Conservation (phyloP, 1,284 basidiomycete species). For the Trichosporon ovoides region DNA sequence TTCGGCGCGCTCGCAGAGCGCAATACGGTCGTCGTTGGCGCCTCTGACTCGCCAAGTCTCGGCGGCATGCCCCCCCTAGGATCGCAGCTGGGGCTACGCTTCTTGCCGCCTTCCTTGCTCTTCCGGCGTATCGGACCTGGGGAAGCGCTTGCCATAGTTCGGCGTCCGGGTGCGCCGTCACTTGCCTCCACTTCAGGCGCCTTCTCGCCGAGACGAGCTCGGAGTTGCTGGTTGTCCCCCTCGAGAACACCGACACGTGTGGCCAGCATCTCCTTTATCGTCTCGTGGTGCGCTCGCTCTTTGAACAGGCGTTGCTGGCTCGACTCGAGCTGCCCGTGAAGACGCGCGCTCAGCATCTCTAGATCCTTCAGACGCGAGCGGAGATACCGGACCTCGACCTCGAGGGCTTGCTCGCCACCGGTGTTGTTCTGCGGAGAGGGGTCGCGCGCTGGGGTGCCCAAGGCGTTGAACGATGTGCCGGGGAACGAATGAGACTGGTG, state of each 20-base stretch:
- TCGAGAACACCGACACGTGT: constrained; percentile 1
- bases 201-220: not conserved
- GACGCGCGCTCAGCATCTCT: not conserved
- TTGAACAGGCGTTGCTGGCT: constrained; percentile 3
- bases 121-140: not conserved
- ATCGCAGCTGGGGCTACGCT: not conserved
- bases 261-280: constrained; percentile 5
- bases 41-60: too few species aligned
- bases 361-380: not conserved
- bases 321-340: not conserved
- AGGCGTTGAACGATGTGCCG: not conserved
- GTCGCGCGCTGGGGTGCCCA: not conserved
- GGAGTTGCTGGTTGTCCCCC: not conserved
- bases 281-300: constrained; percentile 7
- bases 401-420: not conserved
- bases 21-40: not conserved
- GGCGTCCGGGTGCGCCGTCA: too few species aligned
- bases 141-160: not conserved
- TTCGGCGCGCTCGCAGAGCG: not conserved
- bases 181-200: not conserved
- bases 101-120: not conserved
- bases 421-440: not conserved
- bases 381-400: not conserved
- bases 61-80: not conserved
- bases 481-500: too few species aligned